Evolutionary conservation across 495 filamentous ascomycete genomes (phyloP).

Genomic region (Penicillium taxi): DNA sequence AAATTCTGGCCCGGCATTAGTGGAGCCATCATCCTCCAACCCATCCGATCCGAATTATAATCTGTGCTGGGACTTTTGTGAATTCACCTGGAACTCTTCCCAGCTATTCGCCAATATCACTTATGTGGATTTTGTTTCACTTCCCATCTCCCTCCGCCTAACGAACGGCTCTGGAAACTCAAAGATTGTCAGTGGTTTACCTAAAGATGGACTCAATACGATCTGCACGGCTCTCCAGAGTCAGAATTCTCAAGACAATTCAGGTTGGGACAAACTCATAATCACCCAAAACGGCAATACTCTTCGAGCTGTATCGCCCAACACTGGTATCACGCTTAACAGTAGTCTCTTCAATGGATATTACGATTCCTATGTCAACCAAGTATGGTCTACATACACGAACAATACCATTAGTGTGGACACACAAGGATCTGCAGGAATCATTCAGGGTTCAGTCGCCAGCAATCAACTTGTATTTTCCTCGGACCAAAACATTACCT

Average conservation of each 20-base stretch:
- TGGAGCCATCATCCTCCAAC: conserved; percentile 65
- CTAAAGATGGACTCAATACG: conserved; percentile 46
- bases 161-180: conserved; percentile 41
- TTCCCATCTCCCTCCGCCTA: conserved; percentile 58
- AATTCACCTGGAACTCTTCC: conserved; percentile 61
- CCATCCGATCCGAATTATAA: conserved; percentile 57
- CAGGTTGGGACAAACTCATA: conserved; percentile 59
- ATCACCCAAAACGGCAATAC: conserved; percentile 41
- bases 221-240: conserved; percentile 45
- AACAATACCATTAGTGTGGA: conserved; percentile 46
- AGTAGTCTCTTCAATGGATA: conserved; percentile 52
- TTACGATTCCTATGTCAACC: conserved; percentile 54
- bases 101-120: conserved; percentile 70
- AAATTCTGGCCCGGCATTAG: conserved; percentile 61
- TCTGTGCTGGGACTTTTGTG: conserved; percentile 58
- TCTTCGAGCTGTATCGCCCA: conserved; percentile 59
- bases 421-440: conserved; percentile 51
- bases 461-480: conserved; percentile 45
- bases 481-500: conserved; percentile 36
- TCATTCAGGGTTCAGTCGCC: conserved; percentile 44
- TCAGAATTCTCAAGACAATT: conserved; percentile 47
- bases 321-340: conserved; percentile 50
- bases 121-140: conserved; percentile 64
- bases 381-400: conserved; percentile 56
- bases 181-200: conserved; percentile 53